Base-by-base conservation (phyloP, 495 filamentous ascomycete genomes). In the Daldinia decipiens region DNA sequence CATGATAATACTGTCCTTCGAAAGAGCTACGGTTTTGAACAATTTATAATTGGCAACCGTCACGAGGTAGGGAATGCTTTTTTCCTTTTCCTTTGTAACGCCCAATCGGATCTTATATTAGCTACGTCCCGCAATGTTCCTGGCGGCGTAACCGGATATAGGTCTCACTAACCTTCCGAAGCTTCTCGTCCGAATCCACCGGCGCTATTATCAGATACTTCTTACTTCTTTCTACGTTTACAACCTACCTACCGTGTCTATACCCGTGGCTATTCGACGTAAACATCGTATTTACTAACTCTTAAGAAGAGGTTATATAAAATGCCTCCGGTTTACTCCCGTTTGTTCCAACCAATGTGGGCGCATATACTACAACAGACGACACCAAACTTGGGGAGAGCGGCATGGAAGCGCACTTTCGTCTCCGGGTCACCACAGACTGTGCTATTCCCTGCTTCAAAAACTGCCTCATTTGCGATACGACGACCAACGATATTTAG, bases 301-400 rank as follows among this genome's bases (percentile, higher is more conserved):
- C 21, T 34, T 12, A 7, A 11, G 27, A 40, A 29, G 29, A 59
- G 29, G 27, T 47, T 47, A 38, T 12, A 43, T 59, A 66, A 24
- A 19, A 77, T 75, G 75, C 59, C 72, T 31, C 73, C 58, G 27
- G 45, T 70, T 38, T 71, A 67, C 60, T 63, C 67, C 21, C 68
- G 59, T n/a, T 66, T 71, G 24, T 40, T 74, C 17, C 59, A 68
- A 17, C 70, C 67, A 2, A 52, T 75, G 39, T 45, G 70, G 39
- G 36, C 54, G 39, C 47, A 51, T 21, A 40, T 64, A 40, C 19
- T 74, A n/a, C 62, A 71, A 45, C 75, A 57, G 24, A 62, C 47
- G 26, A 65, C 60, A 59, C 62, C 67, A n/a, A 61, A 68, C 19
- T 59, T 72, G 13, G 75, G 68, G 64, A 40, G 55, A 11, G 61